Conservation (phyloP, 169 alveolate genomes). For the Eimeria maxima region DNA sequence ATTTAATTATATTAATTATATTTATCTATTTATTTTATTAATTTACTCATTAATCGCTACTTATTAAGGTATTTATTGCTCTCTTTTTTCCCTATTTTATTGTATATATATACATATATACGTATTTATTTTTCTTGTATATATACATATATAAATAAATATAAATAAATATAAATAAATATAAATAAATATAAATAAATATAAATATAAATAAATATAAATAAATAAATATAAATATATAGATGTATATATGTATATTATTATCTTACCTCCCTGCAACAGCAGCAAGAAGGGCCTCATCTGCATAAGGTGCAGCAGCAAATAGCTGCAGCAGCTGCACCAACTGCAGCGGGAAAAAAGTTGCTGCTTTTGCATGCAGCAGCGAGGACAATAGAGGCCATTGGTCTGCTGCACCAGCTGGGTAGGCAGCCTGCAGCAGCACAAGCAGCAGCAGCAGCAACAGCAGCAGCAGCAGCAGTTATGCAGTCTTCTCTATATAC, state of each 20-base stretch:
- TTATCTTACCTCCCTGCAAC: not conserved
- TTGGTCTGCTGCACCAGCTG: not conserved
- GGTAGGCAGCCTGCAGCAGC: constrained; percentile 22
- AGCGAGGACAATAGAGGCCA: not conserved
- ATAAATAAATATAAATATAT: too few relatives aligned
- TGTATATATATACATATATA: too few relatives aligned
- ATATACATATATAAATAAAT: too few relatives aligned
- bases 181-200: not conserved
- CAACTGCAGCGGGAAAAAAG: not conserved
- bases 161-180: not conserved
- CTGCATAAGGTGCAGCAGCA: constrained; percentile 44
- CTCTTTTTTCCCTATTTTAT: too few relatives aligned
- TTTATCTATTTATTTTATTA: too few relatives aligned
- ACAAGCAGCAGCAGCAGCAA: not conserved
- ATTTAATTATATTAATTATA: too few relatives aligned
- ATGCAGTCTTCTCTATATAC: not conserved
- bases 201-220: not conserved
- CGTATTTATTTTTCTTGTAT: too few relatives aligned
- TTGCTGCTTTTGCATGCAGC: constrained; percentile 28
- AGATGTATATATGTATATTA: not conserved
- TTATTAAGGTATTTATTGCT: too few relatives aligned
- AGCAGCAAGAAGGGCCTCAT: constrained; percentile 4
- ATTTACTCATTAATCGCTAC: too few relatives aligned
- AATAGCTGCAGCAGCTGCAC: constrained; percentile 1
- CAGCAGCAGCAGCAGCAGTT: too few relatives aligned